Base-by-base conservation (phyloP, 2,329 filamentous ascomycete genomes). In the Bipolaris zeicola region DNA sequence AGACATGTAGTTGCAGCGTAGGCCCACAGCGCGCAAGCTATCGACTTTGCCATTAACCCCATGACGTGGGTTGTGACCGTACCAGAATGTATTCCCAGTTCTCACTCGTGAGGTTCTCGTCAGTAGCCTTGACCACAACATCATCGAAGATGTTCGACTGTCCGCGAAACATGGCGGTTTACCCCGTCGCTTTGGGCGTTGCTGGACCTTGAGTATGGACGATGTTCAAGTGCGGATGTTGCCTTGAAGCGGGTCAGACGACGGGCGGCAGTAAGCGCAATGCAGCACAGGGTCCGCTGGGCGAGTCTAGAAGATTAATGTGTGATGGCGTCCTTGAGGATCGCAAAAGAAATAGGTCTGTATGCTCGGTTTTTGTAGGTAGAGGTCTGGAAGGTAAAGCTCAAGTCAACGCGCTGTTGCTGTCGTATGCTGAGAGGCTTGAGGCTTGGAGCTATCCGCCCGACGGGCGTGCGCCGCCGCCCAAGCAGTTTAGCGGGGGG, bases 51-150 rank as follows among this genome's bases (percentile, higher is more conserved):
- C 42, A 37, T 33, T 28, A 31, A 43, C 37, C 16, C 37, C 31
- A 41, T 39, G 22, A 47, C 37, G 38, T 13, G 37, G 38, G 43
- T 44, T 20, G 20, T 50, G 38, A n/a, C 7, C 67, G 3, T 80
- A 85, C 83, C 68, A 89, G 79, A 65, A 89, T 88, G 65, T 82
- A 88, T 74, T 89, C 88, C 88, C 88, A 90, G 75, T 90, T 89
- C 78, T 85, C 83, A 58, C 79, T 96, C 86, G 93, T 98, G 69
- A 98, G 85, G 78, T 97, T 99, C 84, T 99, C 95, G 79, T 99
- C 95, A 54, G 95, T 99, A 73, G 95, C 93, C 79, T 90, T 90
- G 71, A 86, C 88, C 76, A 90, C 85, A 66, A 85, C 85, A 70
- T 90, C 87, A 76, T 90, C 87, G 67, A 89, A 89, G 44, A 84